These are phyloP conservation scores for Spathaspora gorwiae DNA, from an alignment of 805 yeast genomes.

Conservation along the genomic window DNA sequence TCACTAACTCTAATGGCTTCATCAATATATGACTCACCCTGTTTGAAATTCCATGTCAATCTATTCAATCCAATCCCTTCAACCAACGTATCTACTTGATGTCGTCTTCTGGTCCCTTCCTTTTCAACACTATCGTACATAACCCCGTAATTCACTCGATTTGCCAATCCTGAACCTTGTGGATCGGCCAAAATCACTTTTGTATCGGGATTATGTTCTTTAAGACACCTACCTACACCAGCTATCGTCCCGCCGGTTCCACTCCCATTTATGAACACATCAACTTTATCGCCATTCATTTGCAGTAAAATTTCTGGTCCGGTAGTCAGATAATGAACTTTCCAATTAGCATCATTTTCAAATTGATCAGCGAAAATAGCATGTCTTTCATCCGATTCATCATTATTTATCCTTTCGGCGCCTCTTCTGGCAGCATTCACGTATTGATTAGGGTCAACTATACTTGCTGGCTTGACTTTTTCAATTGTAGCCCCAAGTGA, in stretches of 20 bases:
- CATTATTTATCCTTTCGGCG: slow-evolving; percentile 48
- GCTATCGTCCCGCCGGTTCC: slow-evolving; percentile 98
- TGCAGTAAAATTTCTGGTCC: slow-evolving; percentile 92
- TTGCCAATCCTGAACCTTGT: slow-evolving; percentile 88
- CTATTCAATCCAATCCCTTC: slow-evolving; percentile 94
- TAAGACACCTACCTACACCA: slow-evolving; percentile 77
- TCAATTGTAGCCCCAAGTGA: slow-evolving; percentile 79
- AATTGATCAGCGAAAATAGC: slow-evolving; percentile 95
- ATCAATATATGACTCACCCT: slow-evolving; percentile 68
- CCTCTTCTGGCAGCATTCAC: slow-evolving; percentile 79
- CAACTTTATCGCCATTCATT: slow-evolving; percentile 51
- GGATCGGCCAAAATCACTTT: slow-evolving; percentile 82
- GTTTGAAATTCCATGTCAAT: slow-evolving; percentile 72
- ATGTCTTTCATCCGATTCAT: slow-evolving; percentile 29
- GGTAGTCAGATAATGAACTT: slow-evolving; percentile 72
- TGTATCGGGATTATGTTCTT: slow-evolving; percentile 52
- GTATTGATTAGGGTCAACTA: slow-evolving; percentile 89
- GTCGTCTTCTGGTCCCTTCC: slow-evolving; percentile 91
- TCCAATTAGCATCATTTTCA: slow-evolving; percentile 91
- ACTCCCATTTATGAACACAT: slow-evolving; percentile 82
- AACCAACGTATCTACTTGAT: slow-evolving; percentile 90
- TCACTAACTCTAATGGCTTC: slow-evolving; percentile 79
- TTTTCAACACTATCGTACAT: slow-evolving; percentile 87
- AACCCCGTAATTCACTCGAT: slow-evolving; percentile 82
- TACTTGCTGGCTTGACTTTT: slow-evolving; percentile 89